These are phyloP conservation scores for Pichia sp. DNA, from an alignment of 1,139 yeast species.

Conservation along the genomic window DNA sequence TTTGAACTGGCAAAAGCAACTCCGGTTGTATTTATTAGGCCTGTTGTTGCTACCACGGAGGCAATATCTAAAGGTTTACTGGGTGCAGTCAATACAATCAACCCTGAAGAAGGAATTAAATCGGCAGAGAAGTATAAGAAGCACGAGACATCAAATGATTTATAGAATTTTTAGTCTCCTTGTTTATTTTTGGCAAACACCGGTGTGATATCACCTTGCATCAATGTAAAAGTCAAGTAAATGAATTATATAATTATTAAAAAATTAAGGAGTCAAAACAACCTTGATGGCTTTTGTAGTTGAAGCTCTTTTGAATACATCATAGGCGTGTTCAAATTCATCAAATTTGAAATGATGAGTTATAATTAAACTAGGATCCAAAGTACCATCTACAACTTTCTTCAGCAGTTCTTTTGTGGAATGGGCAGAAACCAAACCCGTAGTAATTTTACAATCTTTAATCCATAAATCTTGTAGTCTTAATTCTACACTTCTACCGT, in stretches of 20 bases:
- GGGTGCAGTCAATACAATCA: conserved; percentile 78
- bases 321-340: conserved; percentile 56
- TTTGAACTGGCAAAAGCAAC: conserved; percentile 65
- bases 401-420: conserved; percentile 30
- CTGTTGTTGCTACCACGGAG: conserved; percentile 89
- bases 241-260: background rate
- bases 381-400: conserved; percentile 25
- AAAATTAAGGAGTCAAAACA: conserved; percentile 13
- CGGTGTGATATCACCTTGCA: too few species aligned
- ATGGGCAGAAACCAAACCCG: conserved; percentile 38
- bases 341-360: conserved; percentile 53
- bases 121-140: conserved; percentile 45
- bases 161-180: too few species aligned
- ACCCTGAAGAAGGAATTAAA: conserved; percentile 46
- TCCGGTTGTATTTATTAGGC: conserved; percentile 74
- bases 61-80: conserved; percentile 75
- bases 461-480: conserved; percentile 38
- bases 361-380: conserved; percentile 40
- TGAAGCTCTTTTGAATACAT: conserved; percentile 40
- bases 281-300: conserved; percentile 38
- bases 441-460: conserved; percentile 34
- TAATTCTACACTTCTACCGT: conserved; percentile 34
- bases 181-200: too few species aligned
- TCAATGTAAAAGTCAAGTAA: too few species aligned
- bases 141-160: background rate